Percentiles rank a stretch among this genome's conserved stretches.
Evolutionary conservation across 2,329 filamentous ascomycete genomes (phyloP).

Genomic region (Fusarium paranaense): DNA sequence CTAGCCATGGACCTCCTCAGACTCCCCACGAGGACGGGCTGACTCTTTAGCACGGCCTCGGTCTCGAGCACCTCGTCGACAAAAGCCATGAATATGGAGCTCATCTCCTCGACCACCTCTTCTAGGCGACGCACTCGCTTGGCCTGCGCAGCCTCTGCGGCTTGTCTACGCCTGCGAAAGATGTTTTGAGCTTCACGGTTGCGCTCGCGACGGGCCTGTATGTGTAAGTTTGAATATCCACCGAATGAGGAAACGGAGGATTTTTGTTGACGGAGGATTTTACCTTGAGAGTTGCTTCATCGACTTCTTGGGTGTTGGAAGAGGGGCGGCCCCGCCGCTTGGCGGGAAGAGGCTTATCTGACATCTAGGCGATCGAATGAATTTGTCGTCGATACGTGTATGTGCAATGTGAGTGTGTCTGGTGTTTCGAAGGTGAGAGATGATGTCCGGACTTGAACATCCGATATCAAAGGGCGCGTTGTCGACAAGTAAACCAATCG

Average conservation of each 20-base stretch:
- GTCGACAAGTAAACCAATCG: neutral
- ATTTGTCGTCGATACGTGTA: neutral
- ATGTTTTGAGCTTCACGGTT: slow-evolving; percentile 47
- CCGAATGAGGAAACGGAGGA: neutral
- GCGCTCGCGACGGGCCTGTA: slow-evolving; percentile 43
- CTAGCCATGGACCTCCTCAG: slow-evolving; percentile 36
- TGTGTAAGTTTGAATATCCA: slow-evolving; percentile 11
- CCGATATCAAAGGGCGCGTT: neutral
- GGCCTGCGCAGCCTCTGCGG: slow-evolving; percentile 44
- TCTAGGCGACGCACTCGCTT: slow-evolving; percentile 43
- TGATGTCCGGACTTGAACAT: neutral
- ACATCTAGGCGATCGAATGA: slow-evolving; percentile 8
- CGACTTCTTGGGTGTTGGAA: slow-evolving; percentile 24
- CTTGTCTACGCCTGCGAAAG: slow-evolving; percentile 44
- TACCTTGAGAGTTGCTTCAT: slow-evolving; percentile 44
- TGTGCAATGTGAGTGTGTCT: neutral
- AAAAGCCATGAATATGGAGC: slow-evolving; percentile 43
- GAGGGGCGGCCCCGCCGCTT: slow-evolving; percentile 41
- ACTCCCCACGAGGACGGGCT: slow-evolving; percentile 33
- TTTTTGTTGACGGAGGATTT: neutral
- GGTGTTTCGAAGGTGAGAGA: neutral
- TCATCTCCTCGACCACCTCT: slow-evolving; percentile 46
- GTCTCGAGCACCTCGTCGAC: slow-evolving; percentile 45
- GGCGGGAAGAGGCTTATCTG: slow-evolving; percentile 5
- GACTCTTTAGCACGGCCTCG: slow-evolving; percentile 34